phyloP scores from a whole-genome alignment of 441 rosid genomes.

The Sinapis alba region DNA sequence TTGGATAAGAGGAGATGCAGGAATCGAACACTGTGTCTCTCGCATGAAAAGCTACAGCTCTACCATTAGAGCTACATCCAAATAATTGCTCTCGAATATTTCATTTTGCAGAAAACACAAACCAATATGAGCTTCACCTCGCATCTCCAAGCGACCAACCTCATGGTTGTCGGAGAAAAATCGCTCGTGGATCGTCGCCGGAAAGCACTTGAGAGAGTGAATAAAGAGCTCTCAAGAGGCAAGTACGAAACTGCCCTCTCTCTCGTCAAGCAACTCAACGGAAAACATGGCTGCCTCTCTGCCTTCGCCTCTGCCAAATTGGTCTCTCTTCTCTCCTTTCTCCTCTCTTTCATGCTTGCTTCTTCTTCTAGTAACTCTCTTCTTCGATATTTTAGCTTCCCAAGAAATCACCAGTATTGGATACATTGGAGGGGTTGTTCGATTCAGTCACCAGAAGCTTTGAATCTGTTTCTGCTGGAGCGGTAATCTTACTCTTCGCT shows the following conservation, averaged over 20 bases:
- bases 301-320: constrained; percentile 53
- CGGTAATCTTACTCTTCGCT: constrained; percentile 27
- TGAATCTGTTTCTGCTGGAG: constrained; percentile 35
- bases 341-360: background rate
- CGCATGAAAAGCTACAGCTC: constrained; percentile 99
- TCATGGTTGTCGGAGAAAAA: constrained; percentile 2
- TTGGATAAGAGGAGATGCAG: too few species aligned
- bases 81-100: too few species aligned
- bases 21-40: constrained; percentile 98
- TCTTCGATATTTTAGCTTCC: constrained; percentile 42
- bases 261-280: constrained; percentile 51
- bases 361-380: background rate
- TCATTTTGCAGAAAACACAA: background rate
- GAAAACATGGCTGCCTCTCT: constrained; percentile 49
- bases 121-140: constrained; percentile 17
- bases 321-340: constrained; percentile 29
- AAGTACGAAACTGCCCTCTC: constrained; percentile 47
- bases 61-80: constrained; percentile 99
- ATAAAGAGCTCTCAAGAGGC: constrained; percentile 51
- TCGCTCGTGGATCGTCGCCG: constrained; percentile 44
- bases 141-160: constrained; percentile 17
- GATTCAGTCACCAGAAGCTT: constrained; percentile 41
- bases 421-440: constrained; percentile 35
- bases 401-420: constrained; percentile 36
- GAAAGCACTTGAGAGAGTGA: constrained; percentile 48